Evolutionary conservation across 2,329 filamentous ascomycete genomes (phyloP), one percentile per base, ranked within the genome.

Genomic region (Pyrenophora tritici-repentis): DNA sequence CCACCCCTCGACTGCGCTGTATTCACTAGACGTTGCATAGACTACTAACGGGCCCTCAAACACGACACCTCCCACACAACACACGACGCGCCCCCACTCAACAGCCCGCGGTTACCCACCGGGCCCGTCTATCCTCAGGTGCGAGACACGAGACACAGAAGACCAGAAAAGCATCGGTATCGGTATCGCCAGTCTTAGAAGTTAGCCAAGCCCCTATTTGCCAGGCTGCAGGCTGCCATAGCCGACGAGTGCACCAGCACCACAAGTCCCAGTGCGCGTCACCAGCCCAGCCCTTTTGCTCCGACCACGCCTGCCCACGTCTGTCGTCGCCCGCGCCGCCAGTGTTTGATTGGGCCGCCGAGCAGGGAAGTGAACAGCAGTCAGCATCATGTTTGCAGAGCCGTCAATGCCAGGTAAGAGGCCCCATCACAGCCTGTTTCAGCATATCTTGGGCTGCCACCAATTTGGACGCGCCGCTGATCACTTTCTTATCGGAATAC

Each of bases 401-500:
- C 63, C 71, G 65, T 69, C 72, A 65, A 71, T 74, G 72, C 71
- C 73, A 72, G 73, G 73, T 76, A 68, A 44, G 67, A 59, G 14
- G 50, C 56, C 61, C 62, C 58, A 63, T 61, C 31, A 33, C 62
- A 61, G 63, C 68, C 54, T 62, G 71, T 73, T 73, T 72, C 71
- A 73, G 62, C 37, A 46, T 45, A 36, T 38, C 37, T 43, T 59
- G 58, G 53, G 57, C 60, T 43, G 66, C 68, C 66, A 68, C 69
- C 62, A 68, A 66, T 66, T 50, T 50, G 50, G 51, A 58, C 47
- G 26, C 48, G 42, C 45, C 34, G 53, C 67, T 70, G 65, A 68
- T 66, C 59, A 52, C 40, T 53, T 61, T 32, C 57, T 67, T 70
- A 66, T 64, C 59, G 3, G 6, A 7, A 4, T 59, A 52, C 67